Conservation (phyloP, 805 yeast species). For the Starmerella sirachaensis region DNA sequence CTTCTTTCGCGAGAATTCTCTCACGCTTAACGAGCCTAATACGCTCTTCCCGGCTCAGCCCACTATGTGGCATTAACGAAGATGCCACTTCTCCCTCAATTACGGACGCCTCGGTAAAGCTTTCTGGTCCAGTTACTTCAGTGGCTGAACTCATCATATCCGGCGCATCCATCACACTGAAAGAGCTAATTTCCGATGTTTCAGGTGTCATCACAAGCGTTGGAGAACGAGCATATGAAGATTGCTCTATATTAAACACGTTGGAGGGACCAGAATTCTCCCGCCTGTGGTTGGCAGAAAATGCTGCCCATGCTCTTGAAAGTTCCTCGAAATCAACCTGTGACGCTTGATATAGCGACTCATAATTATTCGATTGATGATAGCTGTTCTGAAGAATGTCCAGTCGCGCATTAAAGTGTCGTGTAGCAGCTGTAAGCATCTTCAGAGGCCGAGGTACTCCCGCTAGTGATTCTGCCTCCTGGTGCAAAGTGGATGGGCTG, state of each 20-base stretch:
- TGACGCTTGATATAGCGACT: slow-evolving; percentile 9
- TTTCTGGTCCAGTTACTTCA: slow-evolving; percentile 1
- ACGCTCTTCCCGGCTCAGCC: slow-evolving; percentile 17
- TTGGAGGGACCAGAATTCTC: neutral
- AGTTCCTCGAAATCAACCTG: slow-evolving; percentile 13
- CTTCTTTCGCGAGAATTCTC: neutral
- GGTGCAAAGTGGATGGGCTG: neutral
- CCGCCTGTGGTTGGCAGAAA: neutral
- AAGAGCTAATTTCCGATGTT: neutral
- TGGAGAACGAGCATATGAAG: slow-evolving; percentile 4
- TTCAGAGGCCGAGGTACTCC: neutral
- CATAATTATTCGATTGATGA: slow-evolving; percentile 7
- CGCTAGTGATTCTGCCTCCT: neutral
- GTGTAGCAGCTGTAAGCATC: slow-evolving; percentile 13
- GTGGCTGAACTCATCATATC: slow-evolving; percentile 3
- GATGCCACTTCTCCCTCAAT: slow-evolving; percentile 14
- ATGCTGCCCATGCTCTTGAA: slow-evolving; percentile 1
- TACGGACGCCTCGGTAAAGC: slow-evolving; percentile 2
- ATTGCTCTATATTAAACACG: neutral
- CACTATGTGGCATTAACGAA: neutral
- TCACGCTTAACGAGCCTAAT: slow-evolving; percentile 7
- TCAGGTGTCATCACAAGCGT: slow-evolving; percentile 13
- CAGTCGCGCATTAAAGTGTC: slow-evolving; percentile 20
- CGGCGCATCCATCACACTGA: slow-evolving; percentile 1
- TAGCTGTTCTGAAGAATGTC: slow-evolving; percentile 15